Evolutionary conservation across 768 basidiomycete genomes (phyloP).

Genomic region (Crassisporium funariophilum): DNA sequence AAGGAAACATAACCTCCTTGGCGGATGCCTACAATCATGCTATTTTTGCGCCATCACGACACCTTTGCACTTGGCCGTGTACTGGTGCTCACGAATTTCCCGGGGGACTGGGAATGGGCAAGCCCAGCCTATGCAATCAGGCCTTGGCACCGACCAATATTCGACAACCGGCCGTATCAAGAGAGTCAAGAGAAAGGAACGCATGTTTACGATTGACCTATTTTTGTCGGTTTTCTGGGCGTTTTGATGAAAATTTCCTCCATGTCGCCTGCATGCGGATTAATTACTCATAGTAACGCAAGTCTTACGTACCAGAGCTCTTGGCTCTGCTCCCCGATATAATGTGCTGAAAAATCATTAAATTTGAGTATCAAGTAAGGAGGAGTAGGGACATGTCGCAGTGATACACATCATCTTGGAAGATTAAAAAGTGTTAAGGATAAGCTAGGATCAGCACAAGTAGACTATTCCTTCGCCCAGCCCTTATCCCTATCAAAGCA

Average conservation of each 20-base stretch:
- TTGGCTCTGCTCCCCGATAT: no score
- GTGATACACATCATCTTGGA: no score
- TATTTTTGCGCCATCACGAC: background rate
- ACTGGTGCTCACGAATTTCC: no score
- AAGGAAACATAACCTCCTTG: conserved; percentile 5
- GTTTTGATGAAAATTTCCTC: conserved; percentile 11
- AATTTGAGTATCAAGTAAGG: no score
- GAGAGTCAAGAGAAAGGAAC: conserved; percentile 18
- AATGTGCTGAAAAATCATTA: no score
- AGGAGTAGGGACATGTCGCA: no score
- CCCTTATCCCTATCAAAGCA: no score
- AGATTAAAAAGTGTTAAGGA: no score
- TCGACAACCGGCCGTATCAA: conserved; percentile 28
- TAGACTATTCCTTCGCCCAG: no score
- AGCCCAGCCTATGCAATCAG: conserved; percentile 1
- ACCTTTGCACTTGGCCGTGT: background rate
- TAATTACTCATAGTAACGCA: conserved; percentile 7
- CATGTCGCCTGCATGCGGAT: conserved; percentile 6
- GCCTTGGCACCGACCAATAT: conserved; percentile 25
- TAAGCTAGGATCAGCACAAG: no score
- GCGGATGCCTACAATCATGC: background rate
- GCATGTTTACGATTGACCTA: conserved; percentile 20
- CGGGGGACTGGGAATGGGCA: no score
- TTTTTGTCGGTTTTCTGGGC: conserved; percentile 23
- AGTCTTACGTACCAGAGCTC: conserved; percentile 1